Evolutionary conservation across 2,329 filamentous ascomycete species (phyloP).

Genomic region (Phialophora tarda): DNA sequence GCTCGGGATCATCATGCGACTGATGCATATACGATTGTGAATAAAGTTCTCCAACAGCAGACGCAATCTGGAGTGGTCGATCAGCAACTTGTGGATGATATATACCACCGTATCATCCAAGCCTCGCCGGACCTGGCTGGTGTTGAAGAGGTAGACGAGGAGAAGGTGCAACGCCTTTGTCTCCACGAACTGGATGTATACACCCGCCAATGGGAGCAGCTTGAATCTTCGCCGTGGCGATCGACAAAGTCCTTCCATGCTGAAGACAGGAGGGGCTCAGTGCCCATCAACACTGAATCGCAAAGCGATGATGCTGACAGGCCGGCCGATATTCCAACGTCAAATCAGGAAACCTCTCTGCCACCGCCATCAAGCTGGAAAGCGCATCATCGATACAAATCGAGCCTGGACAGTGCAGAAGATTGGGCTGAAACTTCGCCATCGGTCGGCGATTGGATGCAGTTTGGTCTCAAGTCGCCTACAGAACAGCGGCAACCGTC

Average conservation of each 20-base stretch:
- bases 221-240: slow-evolving; percentile 17
- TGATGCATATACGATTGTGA: slow-evolving; percentile 40
- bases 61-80: slow-evolving; percentile 43
- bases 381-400: slow-evolving; percentile 43
- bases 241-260: slow-evolving; percentile 20
- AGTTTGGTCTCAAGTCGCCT: slow-evolving; percentile 44
- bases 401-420: slow-evolving; percentile 53
- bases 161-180: slow-evolving; percentile 61
- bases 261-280: slow-evolving; percentile 1
- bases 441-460: slow-evolving; percentile 57
- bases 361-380: slow-evolving; percentile 30
- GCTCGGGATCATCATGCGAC: slow-evolving; percentile 24
- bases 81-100: slow-evolving; percentile 40
- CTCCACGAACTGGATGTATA: slow-evolving; percentile 53
- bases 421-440: slow-evolving; percentile 58
- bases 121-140: slow-evolving; percentile 61
- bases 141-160: slow-evolving; percentile 60
- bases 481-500: slow-evolving; percentile 25
- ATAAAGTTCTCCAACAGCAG: slow-evolving; percentile 39
- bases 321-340: not conserved
- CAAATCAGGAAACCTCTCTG: not conserved
- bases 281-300: not conserved
- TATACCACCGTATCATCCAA: slow-evolving; percentile 49
- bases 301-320: not conserved
- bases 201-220: slow-evolving; percentile 24